phyloP scores from a whole-genome alignment of 805 yeast genomes.

The Ogataea haglerorum region DNA sequence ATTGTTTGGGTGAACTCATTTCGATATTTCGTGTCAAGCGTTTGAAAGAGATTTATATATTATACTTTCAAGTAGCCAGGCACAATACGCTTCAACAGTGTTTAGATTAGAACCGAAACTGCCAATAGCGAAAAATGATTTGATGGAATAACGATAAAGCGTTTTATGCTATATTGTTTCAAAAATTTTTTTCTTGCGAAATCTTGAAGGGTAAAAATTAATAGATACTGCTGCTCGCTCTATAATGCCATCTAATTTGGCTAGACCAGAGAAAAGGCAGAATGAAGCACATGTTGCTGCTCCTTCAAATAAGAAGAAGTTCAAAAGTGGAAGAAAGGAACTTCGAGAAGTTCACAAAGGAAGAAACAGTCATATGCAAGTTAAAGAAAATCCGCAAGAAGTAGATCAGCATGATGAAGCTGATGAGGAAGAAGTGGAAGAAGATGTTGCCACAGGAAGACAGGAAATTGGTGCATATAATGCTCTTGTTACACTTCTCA shows the following conservation, averaged over 20 bases:
- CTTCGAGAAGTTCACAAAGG: conserved; percentile 50
- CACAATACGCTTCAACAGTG: too few species aligned
- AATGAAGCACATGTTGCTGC: conserved; percentile 9
- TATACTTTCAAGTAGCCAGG: too few species aligned
- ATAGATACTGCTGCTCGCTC: too few species aligned
- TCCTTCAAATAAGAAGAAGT: not conserved
- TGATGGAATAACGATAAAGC: not conserved
- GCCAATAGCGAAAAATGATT: too few species aligned
- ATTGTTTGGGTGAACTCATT: conserved; percentile 2
- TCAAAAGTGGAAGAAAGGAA: conserved; percentile 56
- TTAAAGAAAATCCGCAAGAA: conserved; percentile 28
- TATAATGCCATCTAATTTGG: conserved; percentile 18
- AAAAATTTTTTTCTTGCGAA: conserved; percentile 6
- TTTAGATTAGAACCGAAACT: too few species aligned
- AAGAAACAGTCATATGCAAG: conserved; percentile 15
- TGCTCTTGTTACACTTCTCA: conserved; percentile 29
- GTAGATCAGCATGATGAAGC: conserved; percentile 28
- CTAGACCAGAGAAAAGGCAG: not conserved
- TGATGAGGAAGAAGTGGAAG: conserved; percentile 20
- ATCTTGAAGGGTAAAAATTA: not conserved
- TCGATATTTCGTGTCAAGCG: not conserved
- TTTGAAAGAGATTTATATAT: too few species aligned
- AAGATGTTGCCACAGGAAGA: conserved; percentile 17
- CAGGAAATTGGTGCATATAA: conserved; percentile 22
- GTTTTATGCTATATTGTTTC: conserved; percentile 2